phyloP scores from a whole-genome alignment of 441 rosid genomes.

The Kokia cookei region DNA sequence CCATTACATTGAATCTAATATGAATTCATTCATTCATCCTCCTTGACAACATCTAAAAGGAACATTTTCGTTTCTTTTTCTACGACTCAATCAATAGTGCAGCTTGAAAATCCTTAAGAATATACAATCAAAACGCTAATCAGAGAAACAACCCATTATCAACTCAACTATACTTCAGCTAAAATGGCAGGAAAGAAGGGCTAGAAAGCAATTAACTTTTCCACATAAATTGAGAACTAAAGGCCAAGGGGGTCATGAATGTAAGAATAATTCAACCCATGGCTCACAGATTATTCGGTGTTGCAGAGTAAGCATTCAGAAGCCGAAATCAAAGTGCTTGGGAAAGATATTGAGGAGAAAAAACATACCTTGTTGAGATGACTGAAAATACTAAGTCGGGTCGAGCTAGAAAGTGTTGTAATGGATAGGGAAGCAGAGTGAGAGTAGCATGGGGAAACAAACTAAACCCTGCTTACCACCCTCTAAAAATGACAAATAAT shows the following conservation, averaged over 20 bases:
- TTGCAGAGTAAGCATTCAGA: not conserved
- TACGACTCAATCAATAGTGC: not conserved
- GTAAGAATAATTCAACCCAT: not conserved
- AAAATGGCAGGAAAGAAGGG: not conserved
- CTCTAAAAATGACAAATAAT: not conserved
- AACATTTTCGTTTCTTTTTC: not conserved
- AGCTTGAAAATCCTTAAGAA: not conserved
- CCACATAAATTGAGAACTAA: not conserved
- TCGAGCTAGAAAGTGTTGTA: not conserved
- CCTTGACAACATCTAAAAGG: not conserved
- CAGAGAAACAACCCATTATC: not conserved
- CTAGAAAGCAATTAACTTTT: not conserved
- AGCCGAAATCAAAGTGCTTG: not conserved
- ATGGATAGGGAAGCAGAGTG: slow-evolving; percentile 4
- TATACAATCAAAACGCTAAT: not conserved
- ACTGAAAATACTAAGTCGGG: not conserved
- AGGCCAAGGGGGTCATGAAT: not conserved
- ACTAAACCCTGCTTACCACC: not conserved
- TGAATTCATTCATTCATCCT: not conserved
- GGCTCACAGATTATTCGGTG: not conserved
- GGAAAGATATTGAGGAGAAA: not conserved
- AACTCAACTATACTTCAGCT: not conserved
- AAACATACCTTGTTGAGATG: not conserved
- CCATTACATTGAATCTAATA: not conserved
- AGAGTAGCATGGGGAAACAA: not conserved